Evolutionary conservation across 2,329 filamentous ascomycete genomes (phyloP), one percentile per base, ranked within the genome.

Genomic region (Epicoccum nigrum): DNA sequence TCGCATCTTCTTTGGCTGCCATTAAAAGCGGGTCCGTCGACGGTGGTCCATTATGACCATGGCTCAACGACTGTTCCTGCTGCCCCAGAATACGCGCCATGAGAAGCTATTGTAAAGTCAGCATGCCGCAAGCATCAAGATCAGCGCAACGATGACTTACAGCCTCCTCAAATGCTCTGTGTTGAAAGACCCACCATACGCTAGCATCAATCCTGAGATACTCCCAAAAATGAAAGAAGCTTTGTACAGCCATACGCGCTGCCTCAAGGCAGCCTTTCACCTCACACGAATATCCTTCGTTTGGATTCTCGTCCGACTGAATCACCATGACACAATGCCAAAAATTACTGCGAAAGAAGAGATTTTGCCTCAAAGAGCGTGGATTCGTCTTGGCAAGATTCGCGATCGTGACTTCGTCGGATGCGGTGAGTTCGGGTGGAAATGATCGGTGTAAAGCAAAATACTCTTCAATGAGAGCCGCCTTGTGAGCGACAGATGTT

Each of bases 141-240:
- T 16, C 5, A 16, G 12, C 4, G 12, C 11, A 11, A 6, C 3
- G 1, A 9, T 2, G 17, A 88, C 89, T 72, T 84, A 89, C 65
- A 25, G 87, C 87, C 76, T 92, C 89, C 44, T 92, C 79, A 65
- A 92, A 92, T 0, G 89, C 89, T 1, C 89, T 79, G 67, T 92
- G 89, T 68, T 91, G 89, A 60, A 92, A 90, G 0, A 90, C 88
- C 89, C 89, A 93, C 89, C 89, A 92, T 1, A 92, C 88, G 12
- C 86, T 81, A 1, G 88, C 87, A 74, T 93, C 89, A 13, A 78
- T 77, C 59, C 87, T 84, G 55, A 92, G 85, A 11, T 90, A 74
- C 30, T 77, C 78, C 72, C 86, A 89, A 6, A 92, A 79, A 50
- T 91, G 79, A 69, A 92, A 92, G 68, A 92, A 93, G 1, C 87